Conservation (phyloP, 2,329 filamentous ascomycete genomes). For the Periglandula ipomoeae region DNA sequence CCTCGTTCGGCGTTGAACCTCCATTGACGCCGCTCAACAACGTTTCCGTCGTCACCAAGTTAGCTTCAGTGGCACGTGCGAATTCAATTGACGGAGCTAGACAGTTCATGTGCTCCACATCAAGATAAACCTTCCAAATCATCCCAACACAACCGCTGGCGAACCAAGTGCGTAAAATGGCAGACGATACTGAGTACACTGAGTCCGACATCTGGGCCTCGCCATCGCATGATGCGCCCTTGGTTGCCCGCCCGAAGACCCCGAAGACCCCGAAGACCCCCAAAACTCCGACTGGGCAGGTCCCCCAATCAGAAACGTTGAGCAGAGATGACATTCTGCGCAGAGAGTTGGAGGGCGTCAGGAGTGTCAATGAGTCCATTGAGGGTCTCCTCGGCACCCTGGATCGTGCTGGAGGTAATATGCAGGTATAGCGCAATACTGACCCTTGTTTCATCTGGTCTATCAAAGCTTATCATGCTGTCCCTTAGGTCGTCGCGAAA, state of each 20-base stretch:
- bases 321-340: constrained; percentile 67
- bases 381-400: constrained; percentile 67
- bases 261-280: constrained; percentile 41
- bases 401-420: constrained; percentile 64
- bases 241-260: constrained; percentile 23
- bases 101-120: too few relatives aligned
- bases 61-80: too few relatives aligned
- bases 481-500: constrained; percentile 62
- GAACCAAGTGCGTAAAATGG: too few relatives aligned
- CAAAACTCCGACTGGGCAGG: constrained; percentile 32
- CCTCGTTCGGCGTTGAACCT: too few relatives aligned
- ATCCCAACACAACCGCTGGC: too few relatives aligned
- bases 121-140: too few relatives aligned
- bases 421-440: constrained; percentile 49
- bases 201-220: constrained; percentile 41
- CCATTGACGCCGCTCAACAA: too few relatives aligned
- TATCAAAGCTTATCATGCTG: background rate
- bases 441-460: background rate
- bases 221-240: constrained; percentile 24
- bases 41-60: too few relatives aligned
- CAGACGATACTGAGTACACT: constrained; percentile 35
- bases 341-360: constrained; percentile 72
- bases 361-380: constrained; percentile 79
- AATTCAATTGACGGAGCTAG: too few relatives aligned
- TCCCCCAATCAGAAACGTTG: constrained; percentile 33